A percentile compares a stretch with the other conserved stretches of the same genome.
Conservation (phyloP, 805 yeast genomes). For the Cyberlindnera americana region DNA sequence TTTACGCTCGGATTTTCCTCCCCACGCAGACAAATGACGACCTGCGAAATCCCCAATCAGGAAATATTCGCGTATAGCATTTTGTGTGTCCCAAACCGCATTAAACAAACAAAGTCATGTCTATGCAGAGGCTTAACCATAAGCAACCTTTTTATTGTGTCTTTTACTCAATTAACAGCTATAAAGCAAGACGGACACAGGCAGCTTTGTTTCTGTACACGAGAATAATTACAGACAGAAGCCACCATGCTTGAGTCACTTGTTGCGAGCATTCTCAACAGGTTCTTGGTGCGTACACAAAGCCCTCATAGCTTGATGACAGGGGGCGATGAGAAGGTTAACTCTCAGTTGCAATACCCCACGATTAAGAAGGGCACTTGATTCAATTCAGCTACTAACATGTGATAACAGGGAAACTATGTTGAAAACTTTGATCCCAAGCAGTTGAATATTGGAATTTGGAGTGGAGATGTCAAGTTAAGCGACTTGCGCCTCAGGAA, state of each 20-base stretch:
- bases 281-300: constrained; percentile 39
- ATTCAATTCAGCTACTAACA: constrained; percentile 17
- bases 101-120: not conserved
- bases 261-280: constrained; percentile 58
- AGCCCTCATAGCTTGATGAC: too few relatives aligned
- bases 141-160: not conserved
- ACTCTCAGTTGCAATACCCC: too few relatives aligned
- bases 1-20: too few relatives aligned
- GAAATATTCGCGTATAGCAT: not conserved
- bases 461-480: constrained; percentile 95
- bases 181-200: not conserved
- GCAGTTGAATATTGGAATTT: constrained; percentile 91
- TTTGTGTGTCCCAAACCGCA: not conserved
- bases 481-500: constrained; percentile 73
- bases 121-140: not conserved
- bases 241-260: constrained; percentile 57
- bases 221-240: not conserved
- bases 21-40: too few relatives aligned
- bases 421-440: constrained; percentile 95
- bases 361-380: too few relatives aligned
- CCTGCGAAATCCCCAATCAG: too few relatives aligned
- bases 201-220: not conserved
- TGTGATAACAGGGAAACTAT: constrained; percentile 47
- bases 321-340: not conserved
- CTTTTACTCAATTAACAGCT: not conserved